A percentile compares a stretch with the other conserved stretches of the same genome.
phyloP scores from a whole-genome alignment of 148 eudicot species.

The Cornus controversa region DNA sequence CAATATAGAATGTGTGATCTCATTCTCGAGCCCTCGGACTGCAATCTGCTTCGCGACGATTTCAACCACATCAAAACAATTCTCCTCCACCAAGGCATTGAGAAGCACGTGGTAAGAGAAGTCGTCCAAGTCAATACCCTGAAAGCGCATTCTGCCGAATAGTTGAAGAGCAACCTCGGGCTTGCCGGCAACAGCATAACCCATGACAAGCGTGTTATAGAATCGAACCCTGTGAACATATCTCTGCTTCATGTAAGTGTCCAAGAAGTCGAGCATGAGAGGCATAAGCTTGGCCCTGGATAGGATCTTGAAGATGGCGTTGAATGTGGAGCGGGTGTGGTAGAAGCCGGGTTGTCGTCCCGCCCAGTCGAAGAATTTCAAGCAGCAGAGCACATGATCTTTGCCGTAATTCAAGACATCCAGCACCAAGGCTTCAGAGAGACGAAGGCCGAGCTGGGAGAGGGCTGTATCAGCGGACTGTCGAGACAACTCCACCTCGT shows the following conservation, averaged over 20 bases:
- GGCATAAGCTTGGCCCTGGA: conserved; percentile 44
- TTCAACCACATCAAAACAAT: conserved; percentile 46
- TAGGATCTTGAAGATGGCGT: conserved; percentile 63
- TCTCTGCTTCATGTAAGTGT: conserved; percentile 26
- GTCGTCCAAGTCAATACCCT: conserved; percentile 57
- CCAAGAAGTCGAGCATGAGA: conserved; percentile 52
- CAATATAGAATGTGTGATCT: conserved; percentile 49
- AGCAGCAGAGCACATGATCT: conserved; percentile 49
- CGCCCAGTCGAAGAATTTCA: conserved; percentile 92
- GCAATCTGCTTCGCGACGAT: conserved; percentile 52
- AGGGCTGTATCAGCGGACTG: conserved; percentile 30
- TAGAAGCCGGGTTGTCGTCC: conserved; percentile 59
- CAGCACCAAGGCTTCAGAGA: conserved; percentile 44
- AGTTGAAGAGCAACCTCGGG: conserved; percentile 65
- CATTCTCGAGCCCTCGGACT: conserved; percentile 39
- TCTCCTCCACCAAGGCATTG: conserved; percentile 66
- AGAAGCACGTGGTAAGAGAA: conserved; percentile 64
- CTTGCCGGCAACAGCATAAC: conserved; percentile 80
- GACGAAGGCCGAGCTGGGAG: conserved; percentile 26
- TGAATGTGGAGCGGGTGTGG: conserved; percentile 56
- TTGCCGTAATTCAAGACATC: conserved; percentile 45
- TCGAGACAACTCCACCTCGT: conserved; percentile 2
- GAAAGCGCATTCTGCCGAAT: conserved; percentile 75
- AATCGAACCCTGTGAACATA: conserved; percentile 30
- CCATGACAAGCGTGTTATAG: conserved; percentile 64